Percentiles rank a stretch among this genome's conserved stretches.
phyloP scores from a whole-genome alignment of 106 monocot genomes.

The Ottelia alismoides region DNA sequence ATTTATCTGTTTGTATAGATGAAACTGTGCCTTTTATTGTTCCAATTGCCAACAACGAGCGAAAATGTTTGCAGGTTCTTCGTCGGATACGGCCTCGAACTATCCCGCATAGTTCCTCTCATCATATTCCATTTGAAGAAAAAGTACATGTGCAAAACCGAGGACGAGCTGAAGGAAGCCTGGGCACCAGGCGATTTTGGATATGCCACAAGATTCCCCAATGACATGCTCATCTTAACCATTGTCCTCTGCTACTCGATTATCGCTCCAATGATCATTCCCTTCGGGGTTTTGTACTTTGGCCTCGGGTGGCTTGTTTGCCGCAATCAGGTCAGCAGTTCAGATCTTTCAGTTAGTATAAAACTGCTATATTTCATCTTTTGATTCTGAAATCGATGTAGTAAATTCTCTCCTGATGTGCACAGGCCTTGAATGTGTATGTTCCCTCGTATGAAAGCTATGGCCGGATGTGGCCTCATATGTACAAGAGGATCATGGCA shows the following conservation, averaged over 20 bases:
- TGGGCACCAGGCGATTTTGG: constrained; percentile 84
- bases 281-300: constrained; percentile 82
- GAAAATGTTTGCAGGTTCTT: constrained; percentile 62
- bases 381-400: not conserved
- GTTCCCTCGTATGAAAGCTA: constrained; percentile 79
- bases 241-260: constrained; percentile 91
- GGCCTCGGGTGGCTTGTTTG: constrained; percentile 81
- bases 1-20: not conserved
- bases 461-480: constrained; percentile 98
- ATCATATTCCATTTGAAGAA: constrained; percentile 76
- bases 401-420: constrained; percentile 13
- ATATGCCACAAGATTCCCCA: constrained; percentile 76
- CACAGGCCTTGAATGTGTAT: constrained; percentile 81
- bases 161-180: constrained; percentile 74
- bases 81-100: constrained; percentile 91
- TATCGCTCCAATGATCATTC: constrained; percentile 90
- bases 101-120: constrained; percentile 80
- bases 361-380: not conserved
- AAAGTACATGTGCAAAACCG: constrained; percentile 88
- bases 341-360: too few relatives aligned
- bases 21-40: not conserved
- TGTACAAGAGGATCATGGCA: constrained; percentile 66
- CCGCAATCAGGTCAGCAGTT: constrained; percentile 61
- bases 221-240: constrained; percentile 89
- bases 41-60: not conserved